Base-by-base conservation (phyloP, 192 early-diverging fungal species). In the Chytriomyces sp. region DNA sequence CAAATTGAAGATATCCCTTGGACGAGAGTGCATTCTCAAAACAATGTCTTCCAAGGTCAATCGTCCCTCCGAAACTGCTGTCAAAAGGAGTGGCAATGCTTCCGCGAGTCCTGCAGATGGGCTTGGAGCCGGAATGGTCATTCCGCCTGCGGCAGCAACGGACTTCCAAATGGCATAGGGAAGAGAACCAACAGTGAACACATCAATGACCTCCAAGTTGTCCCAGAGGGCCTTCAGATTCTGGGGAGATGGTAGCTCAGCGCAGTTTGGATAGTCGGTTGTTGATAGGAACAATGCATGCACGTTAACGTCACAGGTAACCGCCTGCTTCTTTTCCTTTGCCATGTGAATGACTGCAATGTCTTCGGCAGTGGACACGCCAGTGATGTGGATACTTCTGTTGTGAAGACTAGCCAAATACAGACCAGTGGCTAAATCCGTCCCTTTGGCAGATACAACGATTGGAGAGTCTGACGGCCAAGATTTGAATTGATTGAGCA, bases 241-340 rank as follows among this genome's bases (percentile, higher is more conserved):
- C 0, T 70, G 77, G 59, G 85, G 79, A 59, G 77, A 85, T 8
- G 50, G 53, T 26, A 87, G 50, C 16, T 61, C 61, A 7, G 65
- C 47, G 24, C 63, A 66, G 18, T 80, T 18, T 6, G 57, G 63
- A 18, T 75, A 67, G 45, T 87, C 86, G 24, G 84, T 84, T 5
- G 78, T 82, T 7, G 89, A 86, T 66, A 93, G 84, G 85, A 97
- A 96, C 50, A 99, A 85, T n/a, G 91, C 82, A 77, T 92, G 91
- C 6, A 97, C 91, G 20, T 91, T 88, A n/a, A 97, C 94, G 80
- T 98, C 97, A 85, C 96, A 99, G 6, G 96, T 96, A 57, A 97
- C 94, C 35, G 83, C 75, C 18, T 96, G 84, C 8, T 93, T 95
- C 66, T 94, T 93, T 44, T 94, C 89, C 83, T 96, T 97, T 75